phyloP scores from a whole-genome alignment of 805 yeast species.

The Torulaspora gathmanii region DNA sequence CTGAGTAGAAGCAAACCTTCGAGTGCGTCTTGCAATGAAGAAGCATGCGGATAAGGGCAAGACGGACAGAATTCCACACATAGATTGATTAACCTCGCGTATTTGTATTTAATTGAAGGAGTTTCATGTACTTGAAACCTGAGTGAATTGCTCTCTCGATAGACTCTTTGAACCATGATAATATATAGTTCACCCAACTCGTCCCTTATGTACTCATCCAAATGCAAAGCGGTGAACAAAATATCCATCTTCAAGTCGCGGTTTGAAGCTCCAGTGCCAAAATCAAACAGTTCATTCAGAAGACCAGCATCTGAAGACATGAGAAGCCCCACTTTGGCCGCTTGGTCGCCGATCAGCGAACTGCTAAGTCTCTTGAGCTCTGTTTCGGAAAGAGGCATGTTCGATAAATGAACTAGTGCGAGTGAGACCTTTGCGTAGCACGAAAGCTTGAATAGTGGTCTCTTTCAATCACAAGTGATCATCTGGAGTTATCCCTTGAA shows the following conservation, averaged over 20 bases:
- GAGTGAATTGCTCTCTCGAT: conserved; percentile 9
- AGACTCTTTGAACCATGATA: conserved; percentile 14
- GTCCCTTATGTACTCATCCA: conserved; percentile 21
- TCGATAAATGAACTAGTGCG: too few species aligned
- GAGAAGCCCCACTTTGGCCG: conserved; percentile 18
- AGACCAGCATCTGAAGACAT: conserved; percentile 5
- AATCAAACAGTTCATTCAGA: conserved; percentile 12
- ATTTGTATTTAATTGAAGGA: conserved; percentile 16
- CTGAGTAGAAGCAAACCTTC: conserved; percentile 7
- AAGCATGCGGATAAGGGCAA: conserved; percentile 11
- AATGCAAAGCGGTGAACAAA: conserved; percentile 17
- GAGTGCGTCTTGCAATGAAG: conserved; percentile 10
- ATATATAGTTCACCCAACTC: conserved; percentile 19
- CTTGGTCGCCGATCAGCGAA: conserved; percentile 21
- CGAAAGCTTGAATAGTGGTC: too few species aligned
- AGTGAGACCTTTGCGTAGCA: too few species aligned
- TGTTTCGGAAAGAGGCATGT: conserved; percentile 1
- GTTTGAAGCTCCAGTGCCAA: background rate
- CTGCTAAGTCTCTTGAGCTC: conserved; percentile 13
- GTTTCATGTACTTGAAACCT: conserved; percentile 11
- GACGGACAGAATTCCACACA: conserved; percentile 18
- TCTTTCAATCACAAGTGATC: too few species aligned
- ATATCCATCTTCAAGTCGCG: conserved; percentile 23
- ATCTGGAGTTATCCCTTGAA: conserved; percentile 2
- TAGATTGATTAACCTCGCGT: conserved; percentile 19